phyloP scores from a whole-genome alignment of 1,284 basidiomycete species.

The Sphagnurus paluster region DNA sequence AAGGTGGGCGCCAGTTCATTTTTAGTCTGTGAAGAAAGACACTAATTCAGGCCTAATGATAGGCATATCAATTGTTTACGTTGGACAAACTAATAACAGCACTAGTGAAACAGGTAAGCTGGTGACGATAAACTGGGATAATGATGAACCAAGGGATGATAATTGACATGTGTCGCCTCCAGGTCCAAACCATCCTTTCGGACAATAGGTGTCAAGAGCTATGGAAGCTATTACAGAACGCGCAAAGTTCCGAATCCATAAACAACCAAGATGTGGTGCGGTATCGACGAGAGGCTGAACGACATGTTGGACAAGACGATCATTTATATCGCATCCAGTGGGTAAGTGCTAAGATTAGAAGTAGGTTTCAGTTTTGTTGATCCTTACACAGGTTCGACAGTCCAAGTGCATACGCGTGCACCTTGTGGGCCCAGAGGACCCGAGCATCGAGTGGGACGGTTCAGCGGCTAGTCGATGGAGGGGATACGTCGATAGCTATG shows the following conservation, averaged over 20 bases:
- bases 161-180: neutral
- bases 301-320: constrained; percentile 84
- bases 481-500: constrained; percentile 87
- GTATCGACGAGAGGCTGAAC: constrained; percentile 90
- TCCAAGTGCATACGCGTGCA: constrained; percentile 72
- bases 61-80: constrained; percentile 89
- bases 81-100: constrained; percentile 88
- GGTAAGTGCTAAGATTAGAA: constrained; percentile 51
- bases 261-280: constrained; percentile 83
- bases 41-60: constrained; percentile 25
- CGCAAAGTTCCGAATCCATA: constrained; percentile 48
- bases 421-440: constrained; percentile 78
- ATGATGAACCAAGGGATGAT: constrained; percentile 6
- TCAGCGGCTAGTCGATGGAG: constrained; percentile 65
- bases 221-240: constrained; percentile 61
- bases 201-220: constrained; percentile 76
- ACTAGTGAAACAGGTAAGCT: constrained; percentile 83
- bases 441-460: constrained; percentile 63
- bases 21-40: constrained; percentile 6
- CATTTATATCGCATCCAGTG: constrained; percentile 92
- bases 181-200: constrained; percentile 84
- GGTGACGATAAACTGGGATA: neutral
- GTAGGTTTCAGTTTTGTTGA: constrained; percentile 12
- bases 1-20: constrained; percentile 58
- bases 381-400: constrained; percentile 53